A percentile compares a stretch with the other conserved stretches of the same genome.
Conservation (phyloP, 331 rosid genomes). For the Stylosanthes scabra region DNA sequence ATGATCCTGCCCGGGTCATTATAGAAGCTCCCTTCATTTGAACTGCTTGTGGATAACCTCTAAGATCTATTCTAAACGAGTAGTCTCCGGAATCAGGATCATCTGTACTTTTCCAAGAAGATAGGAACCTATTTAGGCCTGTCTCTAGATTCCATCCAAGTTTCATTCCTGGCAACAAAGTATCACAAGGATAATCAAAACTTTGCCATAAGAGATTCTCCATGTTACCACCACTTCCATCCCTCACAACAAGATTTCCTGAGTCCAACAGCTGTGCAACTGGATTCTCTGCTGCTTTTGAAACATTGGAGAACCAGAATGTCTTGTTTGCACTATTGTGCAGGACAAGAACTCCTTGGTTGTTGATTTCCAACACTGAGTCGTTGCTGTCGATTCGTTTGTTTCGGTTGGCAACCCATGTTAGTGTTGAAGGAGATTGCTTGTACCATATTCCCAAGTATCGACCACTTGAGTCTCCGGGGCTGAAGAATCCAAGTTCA, state of each 20-base stretch:
- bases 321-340: neutral
- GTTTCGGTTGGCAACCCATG: conserved; percentile 34
- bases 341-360: neutral
- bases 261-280: conserved; percentile 17
- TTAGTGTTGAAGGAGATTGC: conserved; percentile 18
- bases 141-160: conserved; percentile 23
- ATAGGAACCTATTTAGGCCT: neutral
- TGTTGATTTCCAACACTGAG: neutral
- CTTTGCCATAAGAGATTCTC: conserved; percentile 30
- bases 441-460: conserved; percentile 36
- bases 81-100: conserved; percentile 25
- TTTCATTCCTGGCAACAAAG: conserved; percentile 34
- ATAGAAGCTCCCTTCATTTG: neutral
- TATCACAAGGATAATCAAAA: conserved; percentile 33
- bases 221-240: neutral
- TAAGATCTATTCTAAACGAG: neutral
- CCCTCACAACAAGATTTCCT: conserved; percentile 18
- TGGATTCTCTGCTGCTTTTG: neutral
- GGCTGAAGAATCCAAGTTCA: conserved; percentile 39
- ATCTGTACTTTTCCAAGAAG: conserved; percentile 31
- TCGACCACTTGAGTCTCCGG: conserved; percentile 5
- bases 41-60: conserved; percentile 36
- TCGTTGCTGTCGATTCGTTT: neutral
- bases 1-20: neutral
- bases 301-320: neutral